A percentile compares a stretch with the other conserved stretches of the same genome.
These are phyloP conservation scores for Amanita pallidorosea DNA, from an alignment of 768 basidiomycete genomes.

Conservation along the genomic window DNA sequence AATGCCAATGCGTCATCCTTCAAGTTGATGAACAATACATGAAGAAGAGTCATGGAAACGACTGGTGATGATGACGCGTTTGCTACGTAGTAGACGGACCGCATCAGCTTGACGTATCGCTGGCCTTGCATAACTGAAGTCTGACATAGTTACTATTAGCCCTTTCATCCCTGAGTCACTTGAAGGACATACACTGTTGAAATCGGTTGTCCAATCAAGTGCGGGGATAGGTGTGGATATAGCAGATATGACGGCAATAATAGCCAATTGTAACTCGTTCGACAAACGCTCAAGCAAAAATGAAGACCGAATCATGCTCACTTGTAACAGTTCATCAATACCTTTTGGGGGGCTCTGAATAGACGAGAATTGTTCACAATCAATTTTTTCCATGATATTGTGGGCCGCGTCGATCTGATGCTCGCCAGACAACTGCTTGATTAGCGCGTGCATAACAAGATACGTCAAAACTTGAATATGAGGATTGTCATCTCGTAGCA, in stretches of 20 bases:
- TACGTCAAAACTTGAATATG: constrained; percentile 49
- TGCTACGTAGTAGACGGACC: constrained; percentile 53
- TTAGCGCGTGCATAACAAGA: constrained; percentile 51
- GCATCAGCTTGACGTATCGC: constrained; percentile 50
- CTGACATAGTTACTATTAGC: constrained; percentile 3
- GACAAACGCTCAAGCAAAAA: neutral
- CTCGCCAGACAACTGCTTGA: constrained; percentile 44
- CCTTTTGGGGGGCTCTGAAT: constrained; percentile 27
- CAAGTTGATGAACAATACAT: constrained; percentile 54
- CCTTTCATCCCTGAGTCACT: neutral
- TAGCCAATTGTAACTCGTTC: constrained; percentile 38
- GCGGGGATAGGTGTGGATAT: constrained; percentile 25
- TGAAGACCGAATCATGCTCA: constrained; percentile 11
- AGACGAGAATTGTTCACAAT: constrained; percentile 31
- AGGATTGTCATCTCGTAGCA: constrained; percentile 35
- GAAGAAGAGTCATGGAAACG: constrained; percentile 49
- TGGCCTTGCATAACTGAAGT: constrained; percentile 14
- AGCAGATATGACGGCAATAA: constrained; percentile 39
- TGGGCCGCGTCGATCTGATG: constrained; percentile 46
- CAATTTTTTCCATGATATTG: constrained; percentile 34
- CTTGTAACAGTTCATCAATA: constrained; percentile 21
- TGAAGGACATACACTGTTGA: constrained; percentile 20
- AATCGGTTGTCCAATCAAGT: constrained; percentile 42
- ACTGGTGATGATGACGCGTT: constrained; percentile 39
- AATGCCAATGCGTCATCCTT: constrained; percentile 69